These are phyloP conservation scores for Carex littledalei DNA, from an alignment of 176 grass and related monocot species.

Conservation along the genomic window DNA sequence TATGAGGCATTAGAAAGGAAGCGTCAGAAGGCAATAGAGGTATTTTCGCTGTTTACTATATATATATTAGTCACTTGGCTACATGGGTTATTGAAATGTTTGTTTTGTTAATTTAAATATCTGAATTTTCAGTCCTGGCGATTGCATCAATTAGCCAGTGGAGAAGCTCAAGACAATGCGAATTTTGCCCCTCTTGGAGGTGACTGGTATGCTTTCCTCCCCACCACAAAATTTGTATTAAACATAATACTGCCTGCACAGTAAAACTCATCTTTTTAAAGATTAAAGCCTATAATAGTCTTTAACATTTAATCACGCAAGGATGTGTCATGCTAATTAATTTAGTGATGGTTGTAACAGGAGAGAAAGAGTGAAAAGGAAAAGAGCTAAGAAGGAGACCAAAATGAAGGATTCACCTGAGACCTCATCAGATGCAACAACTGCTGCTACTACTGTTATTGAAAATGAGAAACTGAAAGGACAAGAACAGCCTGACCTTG, in stretches of 20 bases:
- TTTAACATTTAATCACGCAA: neutral
- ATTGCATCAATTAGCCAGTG: conserved; percentile 67
- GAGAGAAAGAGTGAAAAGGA: conserved; percentile 77
- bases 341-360: conserved; percentile 22
- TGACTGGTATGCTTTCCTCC: conserved; percentile 48
- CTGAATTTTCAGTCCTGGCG: conserved; percentile 55
- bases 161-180: conserved; percentile 78
- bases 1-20: conserved; percentile 76
- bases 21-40: conserved; percentile 82
- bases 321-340: neutral
- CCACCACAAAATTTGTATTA: neutral
- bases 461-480: conserved; percentile 16
- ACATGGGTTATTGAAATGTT: neutral
- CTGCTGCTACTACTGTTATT: neutral
- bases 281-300: neutral
- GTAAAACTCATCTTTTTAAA: neutral
- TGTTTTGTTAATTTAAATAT: neutral
- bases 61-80: neutral
- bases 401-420: conserved; percentile 1
- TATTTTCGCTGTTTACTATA: conserved; percentile 22
- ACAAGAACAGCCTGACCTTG: conserved; percentile 50
- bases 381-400: conserved; percentile 46
- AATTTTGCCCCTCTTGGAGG: conserved; percentile 92
- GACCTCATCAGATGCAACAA: neutral
- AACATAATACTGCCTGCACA: neutral